phyloP scores from a whole-genome alignment of 2,329 filamentous ascomycete species.

The Macroventuria anomochaeta region DNA sequence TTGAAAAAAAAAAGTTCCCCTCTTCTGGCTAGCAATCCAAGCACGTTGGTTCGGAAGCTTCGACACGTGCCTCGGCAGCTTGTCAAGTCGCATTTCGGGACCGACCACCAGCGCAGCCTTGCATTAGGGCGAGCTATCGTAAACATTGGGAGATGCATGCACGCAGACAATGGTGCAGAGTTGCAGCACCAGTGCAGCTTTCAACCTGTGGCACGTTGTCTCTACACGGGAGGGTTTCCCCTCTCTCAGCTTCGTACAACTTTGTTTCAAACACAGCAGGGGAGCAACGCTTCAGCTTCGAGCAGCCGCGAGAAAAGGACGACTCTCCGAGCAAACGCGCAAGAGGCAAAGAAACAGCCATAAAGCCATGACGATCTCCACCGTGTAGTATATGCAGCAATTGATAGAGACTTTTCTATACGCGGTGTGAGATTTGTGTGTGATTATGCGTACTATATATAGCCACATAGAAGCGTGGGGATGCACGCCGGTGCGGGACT shows the following conservation, averaged over 20 bases:
- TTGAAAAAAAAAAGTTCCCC: neutral
- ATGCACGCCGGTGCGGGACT: constrained; percentile 12
- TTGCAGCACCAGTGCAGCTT: constrained; percentile 1
- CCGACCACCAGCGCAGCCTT: constrained; percentile 11
- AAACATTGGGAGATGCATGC: constrained; percentile 5
- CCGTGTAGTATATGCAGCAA: neutral
- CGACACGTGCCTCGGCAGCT: constrained; percentile 12
- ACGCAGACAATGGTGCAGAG: constrained; percentile 1
- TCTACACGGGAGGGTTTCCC: neutral
- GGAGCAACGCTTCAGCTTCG: neutral
- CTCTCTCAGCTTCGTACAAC: constrained; percentile 4
- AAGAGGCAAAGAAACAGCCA: neutral
- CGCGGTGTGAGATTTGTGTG: constrained; percentile 1
- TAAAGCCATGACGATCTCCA: neutral
- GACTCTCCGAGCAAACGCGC: neutral
- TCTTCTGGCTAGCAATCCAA: neutral
- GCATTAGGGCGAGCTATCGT: neutral
- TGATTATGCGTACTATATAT: constrained; percentile 15
- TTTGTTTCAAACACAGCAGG: constrained; percentile 9
- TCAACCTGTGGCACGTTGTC: neutral
- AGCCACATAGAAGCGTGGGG: constrained; percentile 10
- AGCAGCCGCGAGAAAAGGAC: neutral
- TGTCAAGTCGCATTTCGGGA: neutral
- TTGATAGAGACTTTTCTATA: constrained; percentile 3
- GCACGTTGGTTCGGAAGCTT: neutral